Base-by-base conservation (phyloP, 306 rosid genomes). In the Quercus suber region DNA sequence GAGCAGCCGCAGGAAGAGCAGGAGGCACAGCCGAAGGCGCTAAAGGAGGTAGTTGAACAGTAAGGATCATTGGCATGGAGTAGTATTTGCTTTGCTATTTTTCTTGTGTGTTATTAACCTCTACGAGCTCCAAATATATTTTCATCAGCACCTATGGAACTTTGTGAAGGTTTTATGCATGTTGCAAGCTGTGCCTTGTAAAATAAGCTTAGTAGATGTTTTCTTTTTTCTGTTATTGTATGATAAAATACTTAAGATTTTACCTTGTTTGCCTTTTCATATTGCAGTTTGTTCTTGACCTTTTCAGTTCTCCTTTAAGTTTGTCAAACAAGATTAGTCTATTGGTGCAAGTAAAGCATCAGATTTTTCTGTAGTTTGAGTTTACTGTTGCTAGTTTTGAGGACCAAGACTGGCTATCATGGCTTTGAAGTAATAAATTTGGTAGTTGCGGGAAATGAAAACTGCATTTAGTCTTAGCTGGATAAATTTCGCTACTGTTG, bases 1-100 rank as follows among this genome's bases (percentile, higher is more conserved):
- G 84, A 84, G 88, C 71, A 87, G 93, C 86, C 68, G 79, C 83
- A 87, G 88, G 82, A 94, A 91, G 88, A 88, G 86, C 80, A 78
- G 69, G 93, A 87, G 89, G 82, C 89, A 91, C 67, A 81, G 63
- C 82, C 86, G 86, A 70, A 94, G 82, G 87, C 86, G 68, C 77
- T 88, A 82, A 75, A 53, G 64, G 69, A 73, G 74, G 64, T 79
- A 35, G 41, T 23, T n/a, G 14, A 80, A 57, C 45, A 35, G 58
- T 21, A 69, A 31, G 73, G 82, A 73, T 72, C 78, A 7, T 12
- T 77, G 43, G 43, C 58, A 53, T 69, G 72, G 31, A 45, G 52
- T 64, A 2, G 71, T 64, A 45, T 51, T 20, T 8, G 35, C 58
- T 59, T 56, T 55, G 35, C 59, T 5, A 18, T 35, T 35, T 2